Evolutionary conservation across 495 filamentous ascomycete species (phyloP).

Genomic region (Penicillium tannophilum): DNA sequence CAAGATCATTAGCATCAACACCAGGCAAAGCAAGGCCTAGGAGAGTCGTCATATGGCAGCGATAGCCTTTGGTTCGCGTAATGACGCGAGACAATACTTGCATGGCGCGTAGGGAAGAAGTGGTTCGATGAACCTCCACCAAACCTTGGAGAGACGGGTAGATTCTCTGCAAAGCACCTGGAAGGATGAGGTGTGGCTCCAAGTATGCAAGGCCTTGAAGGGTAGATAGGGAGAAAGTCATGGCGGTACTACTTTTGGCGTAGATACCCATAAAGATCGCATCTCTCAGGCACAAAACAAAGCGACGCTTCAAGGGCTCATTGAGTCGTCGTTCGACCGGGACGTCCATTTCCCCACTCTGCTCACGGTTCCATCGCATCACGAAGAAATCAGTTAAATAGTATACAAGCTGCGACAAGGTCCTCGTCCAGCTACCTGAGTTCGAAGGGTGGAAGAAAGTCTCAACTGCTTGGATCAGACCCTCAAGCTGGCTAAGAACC

Average conservation of each 20-base stretch:
- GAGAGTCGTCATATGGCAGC: conserved; percentile 92
- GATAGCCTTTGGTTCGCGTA: conserved; percentile 85
- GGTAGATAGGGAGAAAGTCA: conserved; percentile 87
- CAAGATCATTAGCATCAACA: conserved; percentile 96
- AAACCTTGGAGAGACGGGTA: conserved; percentile 95
- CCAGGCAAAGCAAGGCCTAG: conserved; percentile 90
- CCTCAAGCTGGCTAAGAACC: conserved; percentile 82
- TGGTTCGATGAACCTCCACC: conserved; percentile 96
- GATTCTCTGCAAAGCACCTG: conserved; percentile 91
- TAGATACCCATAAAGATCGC: conserved; percentile 99
- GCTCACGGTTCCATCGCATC: conserved; percentile 95
- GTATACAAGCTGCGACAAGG: conserved; percentile 85
- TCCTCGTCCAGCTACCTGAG: conserved; percentile 88
- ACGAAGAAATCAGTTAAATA: conserved; percentile 96
- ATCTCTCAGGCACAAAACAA: conserved; percentile 87
- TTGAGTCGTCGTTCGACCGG: conserved; percentile 79
- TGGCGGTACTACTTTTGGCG: conserved; percentile 86
- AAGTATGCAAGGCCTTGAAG: conserved; percentile 87
- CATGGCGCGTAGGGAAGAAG: conserved; percentile 86
- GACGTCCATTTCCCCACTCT: conserved; percentile 84
- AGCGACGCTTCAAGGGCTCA: conserved; percentile 77
- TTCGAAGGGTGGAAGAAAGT: conserved; percentile 99
- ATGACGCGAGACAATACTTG: conserved; percentile 88
- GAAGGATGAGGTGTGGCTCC: conserved; percentile 89
- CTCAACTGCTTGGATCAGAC: conserved; percentile 91